A percentile compares a stretch with the other conserved stretches of the same genome.
These are phyloP conservation scores for Boletus pseudo-olivaceus DNA, from an alignment of 768 basidiomycete species.

Conservation along the genomic window DNA sequence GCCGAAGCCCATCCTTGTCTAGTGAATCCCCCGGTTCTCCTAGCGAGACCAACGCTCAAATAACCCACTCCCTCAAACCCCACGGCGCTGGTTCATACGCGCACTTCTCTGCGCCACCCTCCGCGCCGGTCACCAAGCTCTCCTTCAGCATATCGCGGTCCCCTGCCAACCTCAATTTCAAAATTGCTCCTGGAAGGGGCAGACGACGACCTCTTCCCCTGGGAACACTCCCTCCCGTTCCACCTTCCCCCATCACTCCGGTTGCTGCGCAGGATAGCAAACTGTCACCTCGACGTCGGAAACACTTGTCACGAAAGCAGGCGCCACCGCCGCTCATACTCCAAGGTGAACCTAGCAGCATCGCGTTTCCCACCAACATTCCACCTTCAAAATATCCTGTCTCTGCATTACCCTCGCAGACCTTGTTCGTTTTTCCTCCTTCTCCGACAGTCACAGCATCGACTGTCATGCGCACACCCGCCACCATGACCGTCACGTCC, in stretches of 20 bases:
- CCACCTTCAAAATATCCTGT: slow-evolving; percentile 23
- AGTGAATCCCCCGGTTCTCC: slow-evolving; percentile 35
- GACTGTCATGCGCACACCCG: slow-evolving; percentile 61
- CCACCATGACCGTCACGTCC: slow-evolving; percentile 79
- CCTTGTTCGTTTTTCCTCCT: slow-evolving; percentile 83
- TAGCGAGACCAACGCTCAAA: slow-evolving; percentile 28
- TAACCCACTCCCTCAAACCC: slow-evolving; percentile 22
- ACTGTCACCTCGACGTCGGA: slow-evolving; percentile 36
- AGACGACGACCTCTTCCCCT: slow-evolving; percentile 64
- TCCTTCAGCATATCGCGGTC: slow-evolving; percentile 45
- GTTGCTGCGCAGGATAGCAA: slow-evolving; percentile 39
- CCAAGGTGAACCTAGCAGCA: slow-evolving; percentile 25
- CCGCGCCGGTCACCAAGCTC: slow-evolving; percentile 57
- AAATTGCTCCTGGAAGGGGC: slow-evolving; percentile 42
- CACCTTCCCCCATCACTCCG: slow-evolving; percentile 63
- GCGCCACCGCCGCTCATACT: slow-evolving; percentile 57
- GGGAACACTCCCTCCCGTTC: slow-evolving; percentile 63
- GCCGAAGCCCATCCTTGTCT: slow-evolving; percentile 34
- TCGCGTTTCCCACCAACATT: slow-evolving; percentile 26
- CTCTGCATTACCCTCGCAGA: slow-evolving; percentile 65
- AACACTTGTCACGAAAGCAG: slow-evolving; percentile 54
- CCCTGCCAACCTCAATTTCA: slow-evolving; percentile 53
- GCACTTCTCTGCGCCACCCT: slow-evolving; percentile 37
- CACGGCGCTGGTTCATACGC: slow-evolving; percentile 3
- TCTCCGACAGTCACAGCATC: slow-evolving; percentile 51